Percentiles rank a stretch among this genome's conserved stretches.
Conservation (phyloP, 441 rosid species). For the Populus hybrid region DNA sequence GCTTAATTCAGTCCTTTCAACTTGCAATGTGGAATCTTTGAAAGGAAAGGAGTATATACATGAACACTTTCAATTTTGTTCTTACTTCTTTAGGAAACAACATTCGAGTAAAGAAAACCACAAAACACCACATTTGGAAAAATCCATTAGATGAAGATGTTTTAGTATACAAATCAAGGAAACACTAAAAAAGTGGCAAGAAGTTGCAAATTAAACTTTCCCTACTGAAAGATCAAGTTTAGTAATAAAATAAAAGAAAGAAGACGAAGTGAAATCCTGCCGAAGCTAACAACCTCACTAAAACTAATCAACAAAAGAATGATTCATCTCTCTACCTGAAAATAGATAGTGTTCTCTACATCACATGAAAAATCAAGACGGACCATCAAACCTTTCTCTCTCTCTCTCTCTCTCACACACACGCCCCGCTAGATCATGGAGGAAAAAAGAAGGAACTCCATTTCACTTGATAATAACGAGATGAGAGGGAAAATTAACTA, state of each 20-base stretch:
- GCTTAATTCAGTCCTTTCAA: background rate
- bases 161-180: background rate
- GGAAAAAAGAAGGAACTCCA: background rate
- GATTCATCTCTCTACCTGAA: slow-evolving; percentile 28
- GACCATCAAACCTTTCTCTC: background rate
- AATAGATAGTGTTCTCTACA: slow-evolving; percentile 8
- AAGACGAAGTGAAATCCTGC: slow-evolving; percentile 1
- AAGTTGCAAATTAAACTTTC: slow-evolving; percentile 12
- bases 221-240: background rate
- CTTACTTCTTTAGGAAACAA: slow-evolving; percentile 9
- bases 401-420: background rate
- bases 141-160: slow-evolving; percentile 4
- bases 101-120: background rate
- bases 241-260: slow-evolving; percentile 5
- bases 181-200: slow-evolving; percentile 6
- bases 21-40: background rate
- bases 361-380: slow-evolving; percentile 9
- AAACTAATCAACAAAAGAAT: slow-evolving; percentile 26
- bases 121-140: slow-evolving; percentile 9
- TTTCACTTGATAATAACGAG: background rate
- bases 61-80: background rate
- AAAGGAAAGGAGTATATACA: slow-evolving; percentile 7
- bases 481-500: background rate
- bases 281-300: slow-evolving; percentile 31
- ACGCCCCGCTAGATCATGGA: background rate